Evolutionary conservation across 257 asterid species (phyloP), one percentile per base, ranked within the genome.

Genomic region (Scutellaria barbata): DNA sequence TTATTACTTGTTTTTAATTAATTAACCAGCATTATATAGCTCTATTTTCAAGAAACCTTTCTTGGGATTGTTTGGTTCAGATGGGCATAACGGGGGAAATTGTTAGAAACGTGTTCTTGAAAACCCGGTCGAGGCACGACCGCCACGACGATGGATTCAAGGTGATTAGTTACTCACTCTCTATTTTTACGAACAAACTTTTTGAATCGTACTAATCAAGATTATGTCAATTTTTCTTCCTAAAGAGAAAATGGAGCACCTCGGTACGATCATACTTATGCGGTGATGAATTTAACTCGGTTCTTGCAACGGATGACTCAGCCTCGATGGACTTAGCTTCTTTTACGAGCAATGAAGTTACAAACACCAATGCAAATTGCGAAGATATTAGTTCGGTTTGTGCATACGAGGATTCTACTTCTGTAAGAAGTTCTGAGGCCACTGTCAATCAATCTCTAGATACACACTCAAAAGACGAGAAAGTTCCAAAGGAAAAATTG

Each of bases 251-350:
- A 53, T 86, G 91, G 91, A 79, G 75, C 1, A 68, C 14, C 43
- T 79, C 88, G 3, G 88, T 83, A 1, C 66, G 85, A 58, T 83
- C 91, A 10, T 83, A 81, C 74, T 64, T 86, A n/a, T 86, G 91
- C 22, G 88, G 85, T 1, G 87, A 83, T 55, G 88, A 83, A 25
- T 69, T 63, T 2, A 73, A 72, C 67, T 79, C 85, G 7, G 71
- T 68, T 14, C 57, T 60, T 20, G 85, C 83, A 20, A 80, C 68
- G 0, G 82, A 81, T 7, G 85, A 81, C 72, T 79, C 79, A 82
- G 6, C 30, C 61, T 45, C 39, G 76, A 20, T 81, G 10, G 81
- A 76, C 5, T 69, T 75, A 11, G 71, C 73, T 62, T 79, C 82
- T 1, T 69, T 72, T 25, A 57, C 67, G 48, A 77, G 79, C 84